phyloP scores from a whole-genome alignment of 1,284 basidiomycete genomes.

The Melampsora americana region DNA sequence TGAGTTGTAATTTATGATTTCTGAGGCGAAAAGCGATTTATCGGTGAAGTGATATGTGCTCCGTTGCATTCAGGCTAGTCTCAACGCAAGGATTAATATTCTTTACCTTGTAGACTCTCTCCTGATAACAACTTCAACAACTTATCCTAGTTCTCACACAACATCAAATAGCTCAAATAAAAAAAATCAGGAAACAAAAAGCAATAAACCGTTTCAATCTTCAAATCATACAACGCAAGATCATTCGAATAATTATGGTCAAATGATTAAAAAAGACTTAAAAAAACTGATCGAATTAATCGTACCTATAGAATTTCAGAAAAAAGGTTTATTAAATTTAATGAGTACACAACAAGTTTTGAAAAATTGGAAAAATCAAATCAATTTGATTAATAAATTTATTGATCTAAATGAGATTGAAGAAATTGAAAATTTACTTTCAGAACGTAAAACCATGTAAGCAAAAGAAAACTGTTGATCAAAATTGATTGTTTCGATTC shows the following conservation, averaged over 20 bases:
- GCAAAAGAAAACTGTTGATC: neutral
- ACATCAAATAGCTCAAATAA: conserved; percentile 10
- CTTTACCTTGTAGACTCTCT: conserved; percentile 49
- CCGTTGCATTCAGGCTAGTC: conserved; percentile 44
- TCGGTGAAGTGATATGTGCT: neutral
- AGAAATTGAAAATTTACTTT: conserved; percentile 1
- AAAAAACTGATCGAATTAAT: conserved; percentile 11
- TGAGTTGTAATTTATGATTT: too few species aligned
- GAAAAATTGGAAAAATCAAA: conserved; percentile 29
- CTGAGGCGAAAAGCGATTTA: neutral
- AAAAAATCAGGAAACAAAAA: too few species aligned
- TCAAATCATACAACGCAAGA: neutral
- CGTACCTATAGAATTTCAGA: conserved; percentile 16
- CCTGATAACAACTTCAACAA: conserved; percentile 47
- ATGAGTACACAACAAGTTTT: conserved; percentile 20
- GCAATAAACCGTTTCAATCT: too few species aligned
- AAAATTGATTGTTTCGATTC: too few species aligned
- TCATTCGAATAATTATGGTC: conserved; percentile 8
- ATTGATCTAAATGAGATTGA: conserved; percentile 7
- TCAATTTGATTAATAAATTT: conserved; percentile 7
- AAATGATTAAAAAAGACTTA: too few species aligned
- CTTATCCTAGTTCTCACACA: conserved; percentile 28
- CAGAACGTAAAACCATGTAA: conserved; percentile 16
- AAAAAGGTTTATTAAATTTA: conserved; percentile 18
- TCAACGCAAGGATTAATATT: conserved; percentile 50